Percentiles rank a stretch among this genome's conserved stretches.
phyloP scores from a whole-genome alignment of 352 stramenopile genomes.

The Pythium aquatile region DNA sequence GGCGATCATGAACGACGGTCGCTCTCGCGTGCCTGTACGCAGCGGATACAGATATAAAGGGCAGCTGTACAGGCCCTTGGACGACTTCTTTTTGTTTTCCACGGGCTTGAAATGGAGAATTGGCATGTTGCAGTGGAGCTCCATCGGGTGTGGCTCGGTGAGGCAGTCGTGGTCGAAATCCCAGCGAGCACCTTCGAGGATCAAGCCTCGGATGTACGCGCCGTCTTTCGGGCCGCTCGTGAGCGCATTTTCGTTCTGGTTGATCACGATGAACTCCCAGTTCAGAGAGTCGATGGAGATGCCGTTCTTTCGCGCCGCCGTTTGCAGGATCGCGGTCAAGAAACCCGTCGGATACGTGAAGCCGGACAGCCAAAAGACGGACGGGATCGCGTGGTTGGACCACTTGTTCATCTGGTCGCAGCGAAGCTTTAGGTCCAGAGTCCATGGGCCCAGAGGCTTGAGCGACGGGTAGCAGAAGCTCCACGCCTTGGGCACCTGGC shows the following conservation, averaged over 20 bases:
- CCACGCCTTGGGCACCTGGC: slow-evolving; percentile 89
- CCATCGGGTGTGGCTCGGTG: slow-evolving; percentile 90
- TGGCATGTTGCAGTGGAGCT: slow-evolving; percentile 89
- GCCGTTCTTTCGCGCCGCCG: slow-evolving; percentile 92
- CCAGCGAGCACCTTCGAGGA: slow-evolving; percentile 92
- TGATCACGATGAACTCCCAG: slow-evolving; percentile 94
- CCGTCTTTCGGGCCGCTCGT: slow-evolving; percentile 84
- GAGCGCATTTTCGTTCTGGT: slow-evolving; percentile 84
- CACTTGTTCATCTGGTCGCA: slow-evolving; percentile 91
- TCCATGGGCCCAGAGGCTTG: slow-evolving; percentile 93
- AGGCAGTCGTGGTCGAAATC: slow-evolving; percentile 91
- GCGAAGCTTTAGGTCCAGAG: slow-evolving; percentile 87
- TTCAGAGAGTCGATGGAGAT: slow-evolving; percentile 94
- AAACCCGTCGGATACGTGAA: slow-evolving; percentile 97
- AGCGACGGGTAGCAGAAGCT: slow-evolving; percentile 93
- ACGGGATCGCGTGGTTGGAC: slow-evolving; percentile 79
- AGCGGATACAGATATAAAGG: slow-evolving; percentile 96
- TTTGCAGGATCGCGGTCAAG: slow-evolving; percentile 95
- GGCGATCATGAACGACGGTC: slow-evolving; percentile 93
- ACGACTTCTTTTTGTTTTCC: slow-evolving; percentile 92
- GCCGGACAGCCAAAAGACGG: slow-evolving; percentile 93
- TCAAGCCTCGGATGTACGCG: slow-evolving; percentile 91
- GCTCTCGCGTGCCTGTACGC: slow-evolving; percentile 93
- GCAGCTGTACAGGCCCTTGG: slow-evolving; percentile 92
- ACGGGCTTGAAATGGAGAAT: slow-evolving; percentile 96